Evolutionary conservation across 495 filamentous ascomycete species (phyloP).

Genomic region (Tuber umbilicatum): DNA sequence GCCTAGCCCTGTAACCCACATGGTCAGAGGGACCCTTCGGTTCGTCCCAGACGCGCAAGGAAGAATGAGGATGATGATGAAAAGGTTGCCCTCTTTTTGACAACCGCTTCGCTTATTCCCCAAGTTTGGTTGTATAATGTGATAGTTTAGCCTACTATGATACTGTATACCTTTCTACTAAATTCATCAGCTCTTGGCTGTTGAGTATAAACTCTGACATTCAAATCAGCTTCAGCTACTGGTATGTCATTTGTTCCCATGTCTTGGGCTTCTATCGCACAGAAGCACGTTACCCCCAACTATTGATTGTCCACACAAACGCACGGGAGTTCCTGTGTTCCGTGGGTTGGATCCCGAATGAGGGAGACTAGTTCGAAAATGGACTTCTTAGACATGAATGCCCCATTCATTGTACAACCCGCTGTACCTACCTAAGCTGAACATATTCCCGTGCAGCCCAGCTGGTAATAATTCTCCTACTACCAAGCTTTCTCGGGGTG

Average conservation of each 20-base stretch:
- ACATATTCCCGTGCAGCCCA: slow-evolving; percentile 22
- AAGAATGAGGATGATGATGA: background rate
- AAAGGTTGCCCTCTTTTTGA: background rate
- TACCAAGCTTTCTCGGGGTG: slow-evolving; percentile 37
- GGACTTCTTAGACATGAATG: slow-evolving; percentile 24
- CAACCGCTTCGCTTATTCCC: background rate
- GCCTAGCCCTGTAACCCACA: background rate
- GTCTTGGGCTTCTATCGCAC: background rate
- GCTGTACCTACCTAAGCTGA: slow-evolving; percentile 25
- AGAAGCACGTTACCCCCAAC: slow-evolving; percentile 1
- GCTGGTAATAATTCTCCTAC: slow-evolving; percentile 16
- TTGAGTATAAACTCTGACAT: background rate
- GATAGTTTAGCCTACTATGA: background rate
- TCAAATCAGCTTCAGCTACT: slow-evolving; percentile 2
- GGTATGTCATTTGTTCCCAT: background rate
- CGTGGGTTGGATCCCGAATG: background rate
- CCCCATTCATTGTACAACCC: slow-evolving; percentile 9
- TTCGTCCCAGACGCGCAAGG: background rate
- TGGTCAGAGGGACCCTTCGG: background rate
- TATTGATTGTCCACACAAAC: background rate
- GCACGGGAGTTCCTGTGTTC: background rate
- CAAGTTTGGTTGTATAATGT: background rate
- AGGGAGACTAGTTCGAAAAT: slow-evolving; percentile 14
- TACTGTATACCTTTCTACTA: background rate
- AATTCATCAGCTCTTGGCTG: background rate